These are phyloP conservation scores for Fusarium sp. DNA, from an alignment of 2,329 filamentous ascomycete species.

Conservation along the genomic window DNA sequence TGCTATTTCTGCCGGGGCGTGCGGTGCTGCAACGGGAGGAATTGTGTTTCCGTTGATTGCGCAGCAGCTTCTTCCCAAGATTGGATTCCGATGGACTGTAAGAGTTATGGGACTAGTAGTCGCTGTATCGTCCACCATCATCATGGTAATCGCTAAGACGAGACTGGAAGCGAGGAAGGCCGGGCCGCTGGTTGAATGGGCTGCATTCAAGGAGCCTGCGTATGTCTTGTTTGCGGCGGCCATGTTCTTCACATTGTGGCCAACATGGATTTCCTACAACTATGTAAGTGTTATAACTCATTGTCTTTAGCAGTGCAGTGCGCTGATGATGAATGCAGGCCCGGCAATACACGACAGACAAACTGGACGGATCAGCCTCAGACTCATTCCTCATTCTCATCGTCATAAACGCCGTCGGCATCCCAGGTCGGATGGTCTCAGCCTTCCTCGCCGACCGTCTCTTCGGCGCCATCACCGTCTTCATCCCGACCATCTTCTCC, in stretches of 20 bases:
- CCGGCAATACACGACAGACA: constrained; percentile 56
- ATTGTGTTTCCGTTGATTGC: constrained; percentile 72
- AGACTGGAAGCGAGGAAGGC: constrained; percentile 62
- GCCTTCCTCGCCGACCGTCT: constrained; percentile 67
- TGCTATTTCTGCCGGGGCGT: constrained; percentile 70
- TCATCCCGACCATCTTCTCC: constrained; percentile 64
- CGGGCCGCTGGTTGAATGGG: constrained; percentile 65
- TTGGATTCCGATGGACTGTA: constrained; percentile 77
- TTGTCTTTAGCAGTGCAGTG: too few species aligned
- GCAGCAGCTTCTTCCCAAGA: constrained; percentile 66
- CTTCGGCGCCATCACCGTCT: constrained; percentile 68
- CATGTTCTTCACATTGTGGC: constrained; percentile 61
- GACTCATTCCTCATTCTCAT: constrained; percentile 70
- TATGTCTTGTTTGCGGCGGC: constrained; percentile 56
- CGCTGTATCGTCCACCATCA: constrained; percentile 57
- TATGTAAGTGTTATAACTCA: constrained; percentile 50
- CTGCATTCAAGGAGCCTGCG: constrained; percentile 63
- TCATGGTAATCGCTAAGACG: constrained; percentile 60
- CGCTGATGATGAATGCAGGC: constrained; percentile 50
- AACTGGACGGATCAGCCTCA: constrained; percentile 61
- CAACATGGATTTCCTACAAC: constrained; percentile 65
- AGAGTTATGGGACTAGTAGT: constrained; percentile 72
- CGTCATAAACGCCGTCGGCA: constrained; percentile 69
- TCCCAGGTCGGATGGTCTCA: constrained; percentile 67
- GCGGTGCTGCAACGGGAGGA: constrained; percentile 72